Evolutionary conservation across 2,329 filamentous ascomycete genomes (phyloP), one percentile per base, ranked within the genome.

Genomic region (Bipolaris zeicola): DNA sequence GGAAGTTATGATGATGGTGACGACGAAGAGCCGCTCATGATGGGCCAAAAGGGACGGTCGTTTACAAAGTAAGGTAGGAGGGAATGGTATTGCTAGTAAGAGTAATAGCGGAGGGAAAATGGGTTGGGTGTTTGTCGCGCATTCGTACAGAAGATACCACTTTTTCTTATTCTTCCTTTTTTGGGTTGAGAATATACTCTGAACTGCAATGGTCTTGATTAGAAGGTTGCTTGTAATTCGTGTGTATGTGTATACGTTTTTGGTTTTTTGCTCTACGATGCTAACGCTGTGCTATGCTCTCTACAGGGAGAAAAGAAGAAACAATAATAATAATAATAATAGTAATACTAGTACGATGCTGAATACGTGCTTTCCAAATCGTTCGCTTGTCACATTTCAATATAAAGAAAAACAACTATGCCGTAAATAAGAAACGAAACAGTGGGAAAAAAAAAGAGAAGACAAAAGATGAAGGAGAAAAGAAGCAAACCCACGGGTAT

Each of bases 11-110:
- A 59, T 14, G 61, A 62, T 41, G 72, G 61, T 14, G 62, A 60
- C 24, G 69, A 70, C n/a, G 55, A 31, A 1, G 68, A 70, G 38
- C 68, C 62, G 2, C 37, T 72, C 52, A 63, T 41, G 14, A 70
- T 71, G 61, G 55, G 56, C 46, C 62, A 61, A 52, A 63, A 66
- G 56, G 46, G 57, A 5, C 24, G 54, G 6, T 57, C 50, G 38
- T 48, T 37, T 34, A 57, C 54, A n/a, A 53, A 39, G 38, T 57
- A 45, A 44, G 42, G 22, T 36, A 7, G 33, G 5, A 13, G 45
- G 5, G 31, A 26, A 26, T 24, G 20, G 20, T 18, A 37, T 36
- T 34, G 31, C 18, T 26, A 47, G 13, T 18, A 7, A 54, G 49
- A 45, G 14, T 44, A 44, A 44, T 52, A 16, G 42, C n/a, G 10